A percentile compares a stretch with the other conserved stretches of the same genome.
These are phyloP conservation scores for Kwoniella sp. DNA, from an alignment of 768 basidiomycete genomes.

Conservation along the genomic window DNA sequence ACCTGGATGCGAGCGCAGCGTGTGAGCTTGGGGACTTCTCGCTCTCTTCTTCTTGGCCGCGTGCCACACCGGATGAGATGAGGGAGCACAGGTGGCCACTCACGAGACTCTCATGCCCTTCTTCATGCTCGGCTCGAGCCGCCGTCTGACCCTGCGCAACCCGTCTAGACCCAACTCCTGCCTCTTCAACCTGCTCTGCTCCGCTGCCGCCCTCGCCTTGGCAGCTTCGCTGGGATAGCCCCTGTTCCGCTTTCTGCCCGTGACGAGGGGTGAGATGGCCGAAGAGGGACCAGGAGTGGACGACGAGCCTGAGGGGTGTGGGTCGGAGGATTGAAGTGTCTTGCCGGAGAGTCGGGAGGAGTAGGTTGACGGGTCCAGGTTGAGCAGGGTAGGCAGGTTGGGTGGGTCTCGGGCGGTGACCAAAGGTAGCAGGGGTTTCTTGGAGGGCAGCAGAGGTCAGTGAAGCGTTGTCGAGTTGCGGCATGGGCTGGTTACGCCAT, in stretches of 20 bases:
- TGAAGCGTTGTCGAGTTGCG: too few relatives aligned
- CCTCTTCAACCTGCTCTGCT: constrained; percentile 3
- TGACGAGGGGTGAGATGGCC: constrained; percentile 16
- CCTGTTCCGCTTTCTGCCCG: constrained; percentile 30
- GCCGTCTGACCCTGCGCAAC: too few relatives aligned
- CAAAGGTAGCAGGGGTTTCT: constrained; percentile 36
- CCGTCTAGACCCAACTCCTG: constrained; percentile 16
- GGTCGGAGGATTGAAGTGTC: constrained; percentile 22
- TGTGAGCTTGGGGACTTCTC: too few relatives aligned
- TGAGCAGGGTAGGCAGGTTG: constrained; percentile 23
- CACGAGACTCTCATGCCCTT: constrained; percentile 28
- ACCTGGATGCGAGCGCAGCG: constrained; percentile 28
- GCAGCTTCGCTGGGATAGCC: constrained; percentile 18
- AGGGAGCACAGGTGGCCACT: neutral
- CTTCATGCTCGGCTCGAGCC: constrained; percentile 11
- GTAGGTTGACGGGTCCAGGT: constrained; percentile 26
- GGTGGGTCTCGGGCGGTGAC: constrained; percentile 17
- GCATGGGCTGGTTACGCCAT: too few relatives aligned
- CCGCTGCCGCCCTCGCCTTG: constrained; percentile 9
- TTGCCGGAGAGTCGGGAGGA: constrained; percentile 33
- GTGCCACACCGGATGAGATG: too few relatives aligned
- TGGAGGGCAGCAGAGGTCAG: neutral
- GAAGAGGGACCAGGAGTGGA: neutral
- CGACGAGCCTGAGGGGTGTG: too few relatives aligned
- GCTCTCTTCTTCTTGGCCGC: too few relatives aligned